Conservation (phyloP, 106 monocot species). For the Dioscorea zingiberensis region DNA sequence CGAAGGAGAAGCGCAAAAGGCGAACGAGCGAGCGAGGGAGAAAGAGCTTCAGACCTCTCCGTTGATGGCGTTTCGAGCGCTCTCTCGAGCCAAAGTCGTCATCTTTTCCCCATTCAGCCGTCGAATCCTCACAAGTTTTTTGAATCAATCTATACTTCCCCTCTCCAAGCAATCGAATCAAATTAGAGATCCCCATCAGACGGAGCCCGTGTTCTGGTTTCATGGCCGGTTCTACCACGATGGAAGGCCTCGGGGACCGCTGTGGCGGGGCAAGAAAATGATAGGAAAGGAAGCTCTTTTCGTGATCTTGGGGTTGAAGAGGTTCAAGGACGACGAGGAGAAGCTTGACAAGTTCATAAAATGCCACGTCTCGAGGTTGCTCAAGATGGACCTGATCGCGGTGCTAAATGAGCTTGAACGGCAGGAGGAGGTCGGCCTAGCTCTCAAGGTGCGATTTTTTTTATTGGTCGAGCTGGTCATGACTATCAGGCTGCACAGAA, state of each 20-base stretch:
- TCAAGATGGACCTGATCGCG: conserved; percentile 88
- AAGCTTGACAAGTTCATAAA: conserved; percentile 68
- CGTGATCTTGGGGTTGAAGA: conserved; percentile 74
- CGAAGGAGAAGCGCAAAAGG: no score
- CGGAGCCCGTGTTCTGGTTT: background rate
- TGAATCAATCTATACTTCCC: background rate
- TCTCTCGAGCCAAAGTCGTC: conserved; percentile 10
- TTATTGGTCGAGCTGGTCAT: background rate
- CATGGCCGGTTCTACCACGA: conserved; percentile 52
- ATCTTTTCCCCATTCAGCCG: conserved; percentile 4
- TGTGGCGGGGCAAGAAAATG: conserved; percentile 96
- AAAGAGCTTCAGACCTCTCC: background rate
- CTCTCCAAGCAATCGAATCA: background rate
- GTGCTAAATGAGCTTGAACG: conserved; percentile 82
- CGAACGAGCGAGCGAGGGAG: background rate
- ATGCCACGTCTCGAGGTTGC: conserved; percentile 62
- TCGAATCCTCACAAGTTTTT: background rate
- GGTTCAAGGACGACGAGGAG: conserved; percentile 89
- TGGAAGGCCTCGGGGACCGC: conserved; percentile 82
- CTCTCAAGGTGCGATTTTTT: conserved; percentile 59
- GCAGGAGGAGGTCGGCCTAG: conserved; percentile 69
- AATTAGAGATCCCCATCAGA: background rate
- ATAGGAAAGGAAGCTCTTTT: conserved; percentile 92
- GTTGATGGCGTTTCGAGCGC: conserved; percentile 40
- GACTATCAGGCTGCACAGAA: no score